A percentile compares a stretch with the other conserved stretches of the same genome.
phyloP scores from a whole-genome alignment of 345 rosid genomes.

The Eutrema heterophyllum region DNA sequence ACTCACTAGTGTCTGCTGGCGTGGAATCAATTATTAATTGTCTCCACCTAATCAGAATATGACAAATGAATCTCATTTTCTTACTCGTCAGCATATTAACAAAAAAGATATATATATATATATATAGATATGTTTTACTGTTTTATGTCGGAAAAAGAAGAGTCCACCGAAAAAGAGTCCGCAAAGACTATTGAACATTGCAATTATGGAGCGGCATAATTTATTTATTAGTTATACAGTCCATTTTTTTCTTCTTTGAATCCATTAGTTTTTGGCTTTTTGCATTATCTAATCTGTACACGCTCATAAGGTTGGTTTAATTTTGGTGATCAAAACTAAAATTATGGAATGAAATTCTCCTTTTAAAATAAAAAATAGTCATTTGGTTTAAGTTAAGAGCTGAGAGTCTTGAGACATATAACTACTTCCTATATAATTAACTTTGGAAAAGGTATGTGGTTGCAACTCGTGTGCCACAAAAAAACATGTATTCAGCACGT shows the following conservation, averaged over 20 bases:
- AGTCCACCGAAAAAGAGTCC: conserved; percentile 19
- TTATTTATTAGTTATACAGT: neutral
- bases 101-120: neutral
- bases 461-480: conserved; percentile 2
- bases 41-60: conserved; percentile 27
- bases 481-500: neutral
- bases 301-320: neutral
- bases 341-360: neutral
- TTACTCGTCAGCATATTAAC: neutral
- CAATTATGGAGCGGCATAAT: conserved; percentile 7
- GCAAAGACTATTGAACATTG: neutral
- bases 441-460: neutral
- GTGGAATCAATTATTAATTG: conserved; percentile 27
- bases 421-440: neutral
- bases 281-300: neutral
- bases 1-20: conserved; percentile 22
- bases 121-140: neutral
- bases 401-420: neutral
- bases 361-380: neutral
- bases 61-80: conserved; percentile 17
- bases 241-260: too few species aligned
- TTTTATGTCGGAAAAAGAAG: conserved; percentile 26
- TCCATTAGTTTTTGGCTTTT: too few species aligned
- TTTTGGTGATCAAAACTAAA: neutral
- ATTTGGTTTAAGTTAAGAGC: neutral